Evolutionary conservation across 345 rosid genomes (phyloP).

Genomic region (Salix dunnii): DNA sequence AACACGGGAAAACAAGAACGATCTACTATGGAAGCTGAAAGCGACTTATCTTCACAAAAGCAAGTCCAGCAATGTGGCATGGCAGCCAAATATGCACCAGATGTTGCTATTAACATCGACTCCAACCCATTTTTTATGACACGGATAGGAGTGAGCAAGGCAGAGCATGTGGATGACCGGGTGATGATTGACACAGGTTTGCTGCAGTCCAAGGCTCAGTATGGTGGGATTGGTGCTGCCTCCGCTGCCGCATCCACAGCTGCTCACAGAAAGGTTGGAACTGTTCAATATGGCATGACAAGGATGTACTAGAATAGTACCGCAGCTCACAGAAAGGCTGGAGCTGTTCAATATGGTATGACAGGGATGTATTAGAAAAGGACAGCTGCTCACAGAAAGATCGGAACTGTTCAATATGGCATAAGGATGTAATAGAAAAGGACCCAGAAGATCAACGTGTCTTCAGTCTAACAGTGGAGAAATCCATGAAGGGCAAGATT

Average conservation of each 20-base stretch:
- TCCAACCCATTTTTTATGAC: conserved; percentile 73
- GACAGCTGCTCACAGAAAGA: conserved; percentile 56
- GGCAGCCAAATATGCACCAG: conserved; percentile 55
- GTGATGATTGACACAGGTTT: conserved; percentile 55
- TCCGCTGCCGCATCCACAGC: conserved; percentile 41
- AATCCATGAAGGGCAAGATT: neutral
- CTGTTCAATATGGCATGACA: conserved; percentile 65
- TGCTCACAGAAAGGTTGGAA: conserved; percentile 66
- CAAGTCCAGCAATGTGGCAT: conserved; percentile 52
- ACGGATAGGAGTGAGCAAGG: conserved; percentile 52
- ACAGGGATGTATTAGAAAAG: conserved; percentile 53
- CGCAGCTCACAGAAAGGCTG: neutral
- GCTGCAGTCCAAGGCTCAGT: conserved; percentile 56
- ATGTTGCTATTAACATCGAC: conserved; percentile 73
- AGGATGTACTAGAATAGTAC: conserved; percentile 54
- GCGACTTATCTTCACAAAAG: conserved; percentile 47
- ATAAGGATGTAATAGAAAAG: conserved; percentile 53
- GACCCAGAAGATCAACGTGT: neutral
- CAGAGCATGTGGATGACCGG: conserved; percentile 50
- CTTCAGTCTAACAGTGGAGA: neutral
- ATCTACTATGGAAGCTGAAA: conserved; percentile 42
- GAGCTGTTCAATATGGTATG: no score
- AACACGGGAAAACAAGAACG: conserved; percentile 56
- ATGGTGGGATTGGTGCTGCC: conserved; percentile 52
- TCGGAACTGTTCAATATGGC: conserved; percentile 68